Evolutionary conservation across 1,284 basidiomycete genomes (phyloP), one percentile per base, ranked within the genome.

Genomic region (Microbotryum intermedium): DNA sequence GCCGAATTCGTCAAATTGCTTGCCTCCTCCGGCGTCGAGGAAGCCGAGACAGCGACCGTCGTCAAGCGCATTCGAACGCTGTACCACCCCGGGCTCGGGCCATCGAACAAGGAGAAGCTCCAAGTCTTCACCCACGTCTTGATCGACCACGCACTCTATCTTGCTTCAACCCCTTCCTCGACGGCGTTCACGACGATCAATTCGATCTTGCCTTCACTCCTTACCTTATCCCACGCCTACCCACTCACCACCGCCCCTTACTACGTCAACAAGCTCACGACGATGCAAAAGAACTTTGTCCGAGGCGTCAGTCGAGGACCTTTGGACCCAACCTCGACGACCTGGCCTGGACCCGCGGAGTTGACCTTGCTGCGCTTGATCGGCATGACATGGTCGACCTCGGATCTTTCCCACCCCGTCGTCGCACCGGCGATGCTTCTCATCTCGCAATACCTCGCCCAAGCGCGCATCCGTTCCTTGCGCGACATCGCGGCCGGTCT

Each of bases 281-380:
- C 97, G 11, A 95, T 97, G 90, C 86, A 97, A 74, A 92, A 92
- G 77, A 97, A 97, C 74, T 83, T 98, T 53, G 84, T 84, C 58
- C 84, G 85, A 6, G 93, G 92, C 6, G 78, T 99, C 8, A 81
- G 84, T 3, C 81, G 79, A n/a, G 90, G 88, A 1, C 78, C 89
- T 0, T 77, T 83, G 16, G 78, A 82, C 25, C 75, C 75, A 0
- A 78, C 82, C 4, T 80, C 89, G 2, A 87, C 83, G 75, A 97
- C 91, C 0, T 95, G 90, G 85, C 95, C 95, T 2, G 84, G 86
- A 5, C 74, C 85, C 1, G 78, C 90, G 4, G 95, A 98, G 73
- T 79, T 98, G 42, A 79, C 82, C 0, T 77, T 99, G 9, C 78
- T 98, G 26, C 84, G 92, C 34, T 74, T 92, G 43, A 82, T 89